Base-by-base conservation (phyloP, 441 rosid species). In the Aquilaria agallochum region DNA sequence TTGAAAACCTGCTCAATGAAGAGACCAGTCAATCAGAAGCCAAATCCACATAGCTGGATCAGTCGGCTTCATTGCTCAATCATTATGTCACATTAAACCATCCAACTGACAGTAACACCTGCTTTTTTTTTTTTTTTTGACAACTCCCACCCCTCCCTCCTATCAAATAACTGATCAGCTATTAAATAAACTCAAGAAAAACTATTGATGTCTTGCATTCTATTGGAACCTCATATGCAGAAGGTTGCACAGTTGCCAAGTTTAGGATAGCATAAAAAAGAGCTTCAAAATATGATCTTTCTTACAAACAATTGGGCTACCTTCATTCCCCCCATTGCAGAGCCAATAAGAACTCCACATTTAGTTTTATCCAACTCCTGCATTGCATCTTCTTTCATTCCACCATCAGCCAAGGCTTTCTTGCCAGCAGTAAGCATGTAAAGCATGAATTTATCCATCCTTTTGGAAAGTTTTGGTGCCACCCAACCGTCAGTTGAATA, bases 361-460 rank as follows among this genome's bases (percentile, higher is more conserved):
- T 71, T 86, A 13, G 71, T 33, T 74, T 82, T 84, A 68, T 84
- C 80, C 47, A 86, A 65, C 50, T 49, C 68, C 13, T 50, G 46
- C 96, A 95, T 88, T 12, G 84, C 83, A 56, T 92, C 92, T 69
- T 86, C 89, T 47, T 92, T 86, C 32, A 95, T 74, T 20, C 98
- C 95, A 73, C 93, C 99, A 80, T 95, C 90, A 27, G 75, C 89
- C 83, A 95, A 78, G 67, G 99, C 98, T 72, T 92, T 95, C 81
- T 95, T 95, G 7, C 99, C 98, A 36, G 99, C 99, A 13, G 86
- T 92, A 53, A 95, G 92, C 78, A 87, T 78, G 78, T 95, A 95
- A 69, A 90, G 99, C 99, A 92, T 92, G 82, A 89, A 95, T 61
- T 89, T 95, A 67, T 95, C 99, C 98, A 92, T 89, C 78, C 99